Conservation (phyloP, 495 filamentous ascomycete species). For the Aspergillus taichungensis region DNA sequence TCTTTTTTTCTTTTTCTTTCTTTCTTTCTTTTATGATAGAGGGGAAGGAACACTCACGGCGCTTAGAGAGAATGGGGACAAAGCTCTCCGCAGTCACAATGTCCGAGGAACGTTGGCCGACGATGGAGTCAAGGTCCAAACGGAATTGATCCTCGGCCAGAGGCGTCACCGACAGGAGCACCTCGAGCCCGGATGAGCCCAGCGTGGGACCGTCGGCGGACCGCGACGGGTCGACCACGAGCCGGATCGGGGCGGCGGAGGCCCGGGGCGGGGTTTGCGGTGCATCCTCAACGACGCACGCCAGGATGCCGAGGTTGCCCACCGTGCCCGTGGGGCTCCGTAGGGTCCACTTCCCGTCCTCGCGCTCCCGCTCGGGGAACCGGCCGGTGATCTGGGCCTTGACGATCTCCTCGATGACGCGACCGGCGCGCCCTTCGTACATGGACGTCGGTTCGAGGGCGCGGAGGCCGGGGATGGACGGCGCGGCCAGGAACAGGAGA, state of each 20-base stretch:
- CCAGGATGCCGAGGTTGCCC: conserved; percentile 56
- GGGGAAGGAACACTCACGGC: conserved; percentile 40
- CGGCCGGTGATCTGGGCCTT: conserved; percentile 82
- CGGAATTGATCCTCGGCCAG: conserved; percentile 40
- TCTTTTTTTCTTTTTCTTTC: neutral
- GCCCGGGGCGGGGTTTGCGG: conserved; percentile 16
- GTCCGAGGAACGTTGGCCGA: conserved; percentile 57
- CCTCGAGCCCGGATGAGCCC: conserved; percentile 24
- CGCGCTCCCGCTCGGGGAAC: conserved; percentile 68
- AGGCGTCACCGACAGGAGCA: conserved; percentile 28
- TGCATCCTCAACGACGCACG: conserved; percentile 70
- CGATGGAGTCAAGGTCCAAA: conserved; percentile 49
- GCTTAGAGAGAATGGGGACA: conserved; percentile 56
- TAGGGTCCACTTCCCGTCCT: conserved; percentile 71
- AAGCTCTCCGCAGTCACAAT: conserved; percentile 60
- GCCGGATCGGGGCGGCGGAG: conserved; percentile 24
- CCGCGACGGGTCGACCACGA: conserved; percentile 32
- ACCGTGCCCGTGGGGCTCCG: conserved; percentile 52
- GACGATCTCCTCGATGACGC: conserved; percentile 75
- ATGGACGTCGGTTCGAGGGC: conserved; percentile 44
- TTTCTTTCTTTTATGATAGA: neutral
- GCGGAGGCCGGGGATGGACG: conserved; percentile 53
- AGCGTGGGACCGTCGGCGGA: conserved; percentile 21
- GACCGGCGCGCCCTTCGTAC: conserved; percentile 71
- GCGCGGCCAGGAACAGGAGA: conserved; percentile 61